Evolutionary conservation across 2,329 filamentous ascomycete species (phyloP), one percentile per base, ranked within the genome.

Genomic region (Eutypa lata): DNA sequence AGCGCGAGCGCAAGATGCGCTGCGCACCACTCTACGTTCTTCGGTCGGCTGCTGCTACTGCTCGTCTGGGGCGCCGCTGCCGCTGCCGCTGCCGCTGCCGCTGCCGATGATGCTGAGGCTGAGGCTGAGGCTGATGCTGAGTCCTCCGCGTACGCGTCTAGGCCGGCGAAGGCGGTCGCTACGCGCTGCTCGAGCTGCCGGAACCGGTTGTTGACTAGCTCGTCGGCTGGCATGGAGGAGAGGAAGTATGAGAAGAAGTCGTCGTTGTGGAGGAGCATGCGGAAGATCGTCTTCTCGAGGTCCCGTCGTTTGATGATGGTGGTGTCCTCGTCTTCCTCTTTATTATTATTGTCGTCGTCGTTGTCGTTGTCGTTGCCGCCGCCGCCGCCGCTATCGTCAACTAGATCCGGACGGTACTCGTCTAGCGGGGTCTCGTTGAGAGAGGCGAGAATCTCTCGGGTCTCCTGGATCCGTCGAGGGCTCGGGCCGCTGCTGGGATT

Each of bases 201-300:
- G 53, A 81, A 81, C 3, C 71, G 71, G 55, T 79, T 75, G 40
- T 73, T 73, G 33, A 76, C 68, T 22, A 69, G 67, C 52, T 78
- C 76, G 46, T 69, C 65, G 2, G 78, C 70, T n/a, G 68, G 67
- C 50, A 77, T 71, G 8, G 73, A 68, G 16, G 73, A 72, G 45
- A 75, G 70, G 53, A 83, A 78, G 67, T 80, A 77, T 49, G 77
- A 69, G 61, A 83, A 80, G 66, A 83, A 76, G 40, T 77, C 74
- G 62, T 80, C 72, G 59, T 82, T 81, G 55, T 76, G 72, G 21
- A 82, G 68, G 16, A 83, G 70, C 67, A 83, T 80, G 49, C 76
- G 76, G 55, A 80, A 76, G 14, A 84, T 63, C 2, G 79, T 81
- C 44, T 71, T 69, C 56, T 79, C 77, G 1, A 82, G 68, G 53